Base-by-base conservation (phyloP, 331 rosid genomes). In the Rhamnella rubrinervis region DNA sequence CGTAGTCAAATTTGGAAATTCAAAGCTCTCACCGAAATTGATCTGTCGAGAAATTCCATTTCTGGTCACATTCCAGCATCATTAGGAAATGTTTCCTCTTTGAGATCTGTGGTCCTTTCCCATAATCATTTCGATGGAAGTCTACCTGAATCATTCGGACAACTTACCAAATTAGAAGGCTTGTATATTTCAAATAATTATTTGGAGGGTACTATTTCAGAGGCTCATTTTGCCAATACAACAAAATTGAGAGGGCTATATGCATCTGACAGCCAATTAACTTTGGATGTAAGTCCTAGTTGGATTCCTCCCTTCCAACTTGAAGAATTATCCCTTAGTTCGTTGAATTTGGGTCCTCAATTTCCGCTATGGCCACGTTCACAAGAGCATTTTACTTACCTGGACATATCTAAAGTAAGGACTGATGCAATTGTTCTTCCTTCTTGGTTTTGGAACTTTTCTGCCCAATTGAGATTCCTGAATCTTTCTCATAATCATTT, bases 401-500 rank as follows among this genome's bases (percentile, higher is more conserved):
- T 61, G 65, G 65, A 31, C 16, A 11, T 61, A 15, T 61, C 65
- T 47, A 61, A 61, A 46, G 35, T 47, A 28, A 35, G 41, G n/a
- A n/a, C 19, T 9, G 40, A 25, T 59, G 25, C 64, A 59, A 6
- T 13, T 59, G 64, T 5, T 2, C 0, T 31, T 4, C 64, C 64
- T n/a, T 59, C 64, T 28, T 59, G 64, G 64, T 59, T 59, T 14
- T 0, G 46, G 19, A 15, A 59, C 46, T 59, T 59, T 19, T 28
- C 64, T 59, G 10, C 64, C 14, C 9, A 57, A 44, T 41, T 72
- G 6, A n/a, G 28, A 0, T 59, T 49, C 39, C 7, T 82, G 7
- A 68, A 71, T 59, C 38, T 82, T 18, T 82, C 85, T 1, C 23
- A 64, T 21, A 79, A 82, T 26, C 28, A 31, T 19, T 25, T 78